These are phyloP conservation scores for Penicillium sp. DNA, from an alignment of 2,329 filamentous ascomycete genomes.

Conservation along the genomic window DNA sequence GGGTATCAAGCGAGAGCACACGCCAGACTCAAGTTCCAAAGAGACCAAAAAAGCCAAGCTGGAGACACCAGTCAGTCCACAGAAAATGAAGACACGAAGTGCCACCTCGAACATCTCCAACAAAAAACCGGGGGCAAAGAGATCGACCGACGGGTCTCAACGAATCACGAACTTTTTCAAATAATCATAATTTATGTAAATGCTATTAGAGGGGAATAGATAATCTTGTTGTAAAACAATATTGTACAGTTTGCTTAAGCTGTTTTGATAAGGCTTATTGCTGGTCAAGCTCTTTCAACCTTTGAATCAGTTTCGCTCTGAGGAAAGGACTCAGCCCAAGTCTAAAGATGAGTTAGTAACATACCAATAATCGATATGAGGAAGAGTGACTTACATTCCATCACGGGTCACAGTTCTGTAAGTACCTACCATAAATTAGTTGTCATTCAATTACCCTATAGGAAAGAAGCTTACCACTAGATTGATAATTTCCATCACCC, in stretches of 20 bases:
- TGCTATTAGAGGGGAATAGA: not conserved
- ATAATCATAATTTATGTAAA: conserved; percentile 27
- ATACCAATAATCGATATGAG: not conserved
- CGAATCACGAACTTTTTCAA: conserved; percentile 53
- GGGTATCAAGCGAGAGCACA: conserved; percentile 51
- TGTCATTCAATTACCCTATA: not conserved
- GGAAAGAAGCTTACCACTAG: conserved; percentile 47
- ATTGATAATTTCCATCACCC: conserved; percentile 58
- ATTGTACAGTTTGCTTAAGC: not conserved
- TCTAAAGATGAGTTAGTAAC: conserved; percentile 33
- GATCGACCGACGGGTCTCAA: conserved; percentile 51
- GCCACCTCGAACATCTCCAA: conserved; percentile 57
- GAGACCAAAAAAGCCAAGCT: conserved; percentile 28
- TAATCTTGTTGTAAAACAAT: not conserved
- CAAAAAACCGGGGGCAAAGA: conserved; percentile 46
- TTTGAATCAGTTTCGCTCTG: conserved; percentile 51
- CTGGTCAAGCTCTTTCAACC: conserved; percentile 39
- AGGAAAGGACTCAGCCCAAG: conserved; percentile 51
- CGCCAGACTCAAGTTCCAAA: conserved; percentile 26
- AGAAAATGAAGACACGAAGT: conserved; percentile 55
- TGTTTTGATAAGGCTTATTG: conserved; percentile 8
- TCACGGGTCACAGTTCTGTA: conserved; percentile 62
- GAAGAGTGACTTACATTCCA: conserved; percentile 53
- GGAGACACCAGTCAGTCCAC: conserved; percentile 25
- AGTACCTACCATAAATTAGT: conserved; percentile 41